Percentiles rank a stretch among this genome's conserved stretches.
These are phyloP conservation scores for Sinapis alba DNA, from an alignment of 441 rosid genomes.

Conservation along the genomic window DNA sequence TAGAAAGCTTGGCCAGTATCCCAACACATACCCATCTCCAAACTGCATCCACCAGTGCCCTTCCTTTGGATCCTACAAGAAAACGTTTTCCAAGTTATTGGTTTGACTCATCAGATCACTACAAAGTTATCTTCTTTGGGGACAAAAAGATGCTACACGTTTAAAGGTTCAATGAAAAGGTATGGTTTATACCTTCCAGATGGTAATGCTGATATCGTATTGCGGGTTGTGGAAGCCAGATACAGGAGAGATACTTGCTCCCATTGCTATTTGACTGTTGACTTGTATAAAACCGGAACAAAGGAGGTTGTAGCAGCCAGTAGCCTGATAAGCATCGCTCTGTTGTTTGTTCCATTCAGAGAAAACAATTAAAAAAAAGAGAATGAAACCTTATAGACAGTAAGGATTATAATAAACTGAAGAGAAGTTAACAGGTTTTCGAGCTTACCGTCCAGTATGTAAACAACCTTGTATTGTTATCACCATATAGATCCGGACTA, in stretches of 20 bases:
- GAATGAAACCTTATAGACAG: not conserved
- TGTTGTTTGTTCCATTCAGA: slow-evolving; percentile 25
- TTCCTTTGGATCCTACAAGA: slow-evolving; percentile 55
- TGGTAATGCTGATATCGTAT: slow-evolving; percentile 55
- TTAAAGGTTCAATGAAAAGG: not conserved
- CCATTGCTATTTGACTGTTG: slow-evolving; percentile 63
- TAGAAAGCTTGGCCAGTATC: slow-evolving; percentile 63
- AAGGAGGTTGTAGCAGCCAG: slow-evolving; percentile 69
- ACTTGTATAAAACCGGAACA: slow-evolving; percentile 67
- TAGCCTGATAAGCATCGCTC: slow-evolving; percentile 68
- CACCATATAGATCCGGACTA: slow-evolving; percentile 97
- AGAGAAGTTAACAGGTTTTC: not conserved
- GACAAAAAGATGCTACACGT: not conserved
- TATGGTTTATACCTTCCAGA: slow-evolving; percentile 54
- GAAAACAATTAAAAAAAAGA: not conserved
- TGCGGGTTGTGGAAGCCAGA: slow-evolving; percentile 48
- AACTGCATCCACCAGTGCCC: slow-evolving; percentile 69
- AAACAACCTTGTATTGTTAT: slow-evolving; percentile 97
- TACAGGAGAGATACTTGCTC: slow-evolving; percentile 58
- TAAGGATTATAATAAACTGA: not conserved
- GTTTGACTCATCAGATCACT: not conserved
- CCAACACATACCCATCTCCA: slow-evolving; percentile 53
- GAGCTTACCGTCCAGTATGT: slow-evolving; percentile 96
- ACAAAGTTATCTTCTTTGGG: not conserved
- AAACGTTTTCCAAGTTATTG: not conserved